Percentiles rank a stretch among this genome's conserved stretches.
Evolutionary conservation across 331 rosid species (phyloP).

Genomic region (Arachis monticola): DNA sequence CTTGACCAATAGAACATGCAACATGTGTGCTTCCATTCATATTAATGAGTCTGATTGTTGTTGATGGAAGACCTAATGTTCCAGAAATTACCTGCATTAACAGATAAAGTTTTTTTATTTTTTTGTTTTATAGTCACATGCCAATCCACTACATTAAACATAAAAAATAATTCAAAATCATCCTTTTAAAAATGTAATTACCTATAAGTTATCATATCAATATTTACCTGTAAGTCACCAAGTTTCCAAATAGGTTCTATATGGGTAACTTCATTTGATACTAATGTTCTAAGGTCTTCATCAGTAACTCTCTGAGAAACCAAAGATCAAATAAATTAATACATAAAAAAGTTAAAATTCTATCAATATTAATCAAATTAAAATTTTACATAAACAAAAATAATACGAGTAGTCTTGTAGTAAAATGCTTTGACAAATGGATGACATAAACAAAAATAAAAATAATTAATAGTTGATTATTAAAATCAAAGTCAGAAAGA

Average conservation of each 20-base stretch:
- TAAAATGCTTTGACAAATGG: too few species aligned
- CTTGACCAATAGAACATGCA: constrained; percentile 71
- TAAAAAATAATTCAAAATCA: background rate
- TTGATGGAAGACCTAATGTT: constrained; percentile 67
- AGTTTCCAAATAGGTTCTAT: constrained; percentile 67
- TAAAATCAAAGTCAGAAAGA: too few species aligned
- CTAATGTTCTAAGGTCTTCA: constrained; percentile 72
- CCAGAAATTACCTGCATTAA: constrained; percentile 65
- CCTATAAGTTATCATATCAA: background rate
- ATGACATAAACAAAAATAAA: too few species aligned
- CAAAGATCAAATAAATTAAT: constrained; percentile 11
- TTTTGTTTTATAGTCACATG: background rate
- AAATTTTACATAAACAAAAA: too few species aligned
- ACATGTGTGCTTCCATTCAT: constrained; percentile 56
- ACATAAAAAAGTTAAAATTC: background rate
- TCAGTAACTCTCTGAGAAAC: constrained; percentile 62
- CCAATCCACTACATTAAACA: constrained; percentile 1
- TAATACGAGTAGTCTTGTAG: too few species aligned
- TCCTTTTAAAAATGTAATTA: too few species aligned
- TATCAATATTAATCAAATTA: background rate
- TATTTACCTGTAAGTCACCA: constrained; percentile 66
- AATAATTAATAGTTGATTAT: too few species aligned
- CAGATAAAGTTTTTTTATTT: constrained; percentile 5
- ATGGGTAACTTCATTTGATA: constrained; percentile 64
- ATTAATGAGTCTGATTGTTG: constrained; percentile 62